phyloP scores from a whole-genome alignment of 2,329 filamentous ascomycete species.

The Nemania abortiva region DNA sequence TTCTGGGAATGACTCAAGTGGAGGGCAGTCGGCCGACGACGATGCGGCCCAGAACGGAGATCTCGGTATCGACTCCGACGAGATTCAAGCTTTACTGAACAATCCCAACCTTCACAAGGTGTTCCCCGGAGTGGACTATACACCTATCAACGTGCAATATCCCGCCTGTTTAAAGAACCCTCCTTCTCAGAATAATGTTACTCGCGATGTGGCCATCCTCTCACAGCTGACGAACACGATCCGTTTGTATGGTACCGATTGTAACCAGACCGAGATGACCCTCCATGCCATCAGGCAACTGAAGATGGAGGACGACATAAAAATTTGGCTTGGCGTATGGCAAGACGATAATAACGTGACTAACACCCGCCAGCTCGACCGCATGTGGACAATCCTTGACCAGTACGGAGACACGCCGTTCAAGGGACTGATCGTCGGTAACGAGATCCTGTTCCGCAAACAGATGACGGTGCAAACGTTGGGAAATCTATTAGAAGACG shows the following conservation, averaged over 20 bases:
- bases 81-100: slow-evolving; percentile 85
- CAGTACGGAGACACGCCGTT: slow-evolving; percentile 76
- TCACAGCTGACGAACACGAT: slow-evolving; percentile 90
- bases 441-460: slow-evolving; percentile 82
- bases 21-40: slow-evolving; percentile 65
- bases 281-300: slow-evolving; percentile 83
- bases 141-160: slow-evolving; percentile 89
- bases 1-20: slow-evolving; percentile 56
- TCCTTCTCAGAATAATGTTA: slow-evolving; percentile 93
- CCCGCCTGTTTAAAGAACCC: slow-evolving; percentile 82
- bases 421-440: slow-evolving; percentile 83
- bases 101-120: slow-evolving; percentile 89
- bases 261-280: slow-evolving; percentile 96
- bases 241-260: slow-evolving; percentile 93
- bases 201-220: slow-evolving; percentile 88
- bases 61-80: slow-evolving; percentile 76
- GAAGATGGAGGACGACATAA: slow-evolving; percentile 77
- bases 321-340: slow-evolving; percentile 96
- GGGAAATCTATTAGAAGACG: slow-evolving; percentile 71
- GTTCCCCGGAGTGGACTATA: slow-evolving; percentile 96
- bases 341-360: slow-evolving; percentile 86
- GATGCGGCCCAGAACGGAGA: slow-evolving; percentile 75
- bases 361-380: slow-evolving; percentile 81
- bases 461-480: slow-evolving; percentile 76
- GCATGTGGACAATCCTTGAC: slow-evolving; percentile 88